Evolutionary conservation across 2,329 filamentous ascomycete species (phyloP).

Genomic region (Nothomitra cinnamomea): DNA sequence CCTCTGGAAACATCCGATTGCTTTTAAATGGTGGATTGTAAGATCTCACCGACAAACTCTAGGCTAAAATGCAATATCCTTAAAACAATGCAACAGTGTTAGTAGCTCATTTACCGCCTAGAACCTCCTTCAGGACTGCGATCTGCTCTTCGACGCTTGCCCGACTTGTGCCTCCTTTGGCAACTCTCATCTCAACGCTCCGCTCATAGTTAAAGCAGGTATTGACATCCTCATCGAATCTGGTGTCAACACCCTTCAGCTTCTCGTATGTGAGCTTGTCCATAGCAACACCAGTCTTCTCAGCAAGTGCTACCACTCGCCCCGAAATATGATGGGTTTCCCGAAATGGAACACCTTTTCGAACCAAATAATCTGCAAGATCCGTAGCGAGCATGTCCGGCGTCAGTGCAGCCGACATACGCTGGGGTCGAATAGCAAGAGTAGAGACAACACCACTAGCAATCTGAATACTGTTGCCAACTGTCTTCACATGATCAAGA

Average conservation of each 20-base stretch:
- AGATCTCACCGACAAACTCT: no score
- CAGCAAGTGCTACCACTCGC: slow-evolving; percentile 52
- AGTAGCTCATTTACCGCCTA: neutral
- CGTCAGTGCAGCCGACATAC: slow-evolving; percentile 63
- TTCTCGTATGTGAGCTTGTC: slow-evolving; percentile 50
- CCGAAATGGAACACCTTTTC: slow-evolving; percentile 53
- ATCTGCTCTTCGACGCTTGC: slow-evolving; percentile 49
- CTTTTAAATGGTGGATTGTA: no score
- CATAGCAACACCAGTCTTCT: slow-evolving; percentile 49
- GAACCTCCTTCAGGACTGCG: slow-evolving; percentile 22
- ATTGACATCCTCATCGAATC: slow-evolving; percentile 55
- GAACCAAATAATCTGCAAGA: slow-evolving; percentile 30
- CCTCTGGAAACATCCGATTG: no score
- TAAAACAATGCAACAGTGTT: neutral
- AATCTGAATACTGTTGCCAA: slow-evolving; percentile 67
- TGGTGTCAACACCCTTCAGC: slow-evolving; percentile 46
- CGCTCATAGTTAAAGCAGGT: slow-evolving; percentile 64
- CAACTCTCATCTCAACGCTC: slow-evolving; percentile 62
- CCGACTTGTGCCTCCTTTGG: slow-evolving; percentile 64
- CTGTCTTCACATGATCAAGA: slow-evolving; percentile 67
- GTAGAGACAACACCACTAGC: slow-evolving; percentile 66
- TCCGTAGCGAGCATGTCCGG: slow-evolving; percentile 64
- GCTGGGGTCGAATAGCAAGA: slow-evolving; percentile 48
- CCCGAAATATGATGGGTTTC: slow-evolving; percentile 69
- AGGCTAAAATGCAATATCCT: neutral